These are phyloP conservation scores for Lodderomyces metapsilosis DNA, from an alignment of 1,139 yeast species.

Conservation along the genomic window DNA sequence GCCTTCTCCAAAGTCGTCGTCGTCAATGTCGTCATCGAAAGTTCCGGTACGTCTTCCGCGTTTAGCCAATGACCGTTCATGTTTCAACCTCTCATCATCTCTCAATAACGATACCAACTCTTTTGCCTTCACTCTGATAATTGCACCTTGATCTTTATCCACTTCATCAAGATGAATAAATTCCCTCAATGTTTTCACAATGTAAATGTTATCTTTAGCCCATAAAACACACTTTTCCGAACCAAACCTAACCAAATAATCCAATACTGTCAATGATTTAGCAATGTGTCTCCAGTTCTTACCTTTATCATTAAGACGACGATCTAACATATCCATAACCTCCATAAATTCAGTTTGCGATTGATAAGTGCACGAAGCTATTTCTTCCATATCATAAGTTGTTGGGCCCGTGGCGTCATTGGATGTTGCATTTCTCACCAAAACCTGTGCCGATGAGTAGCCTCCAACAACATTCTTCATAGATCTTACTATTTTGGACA, in stretches of 20 bases:
- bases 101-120: constrained; percentile 76
- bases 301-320: constrained; percentile 93
- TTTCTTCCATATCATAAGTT: constrained; percentile 79
- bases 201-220: constrained; percentile 88
- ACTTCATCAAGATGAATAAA: constrained; percentile 80
- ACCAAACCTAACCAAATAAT: constrained; percentile 83
- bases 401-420: constrained; percentile 88
- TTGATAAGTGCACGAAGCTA: constrained; percentile 73
- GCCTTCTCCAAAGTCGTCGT: constrained; percentile 6
- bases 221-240: constrained; percentile 90
- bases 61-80: constrained; percentile 61
- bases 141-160: constrained; percentile 86
- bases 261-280: constrained; percentile 84
- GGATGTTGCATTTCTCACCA: constrained; percentile 91
- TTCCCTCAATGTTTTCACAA: constrained; percentile 88
- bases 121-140: constrained; percentile 87
- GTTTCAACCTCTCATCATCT: constrained; percentile 80
- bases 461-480: constrained; percentile 94
- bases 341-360: constrained; percentile 76
- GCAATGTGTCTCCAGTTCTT: constrained; percentile 98
- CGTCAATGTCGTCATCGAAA: constrained; percentile 7
- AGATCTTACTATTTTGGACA: constrained; percentile 83
- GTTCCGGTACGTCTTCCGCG: constrained; percentile 14
- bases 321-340: constrained; percentile 93
- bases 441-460: constrained; percentile 79